Conservation (phyloP, 805 yeast species). For the Scheffersomyces coipomensis region DNA sequence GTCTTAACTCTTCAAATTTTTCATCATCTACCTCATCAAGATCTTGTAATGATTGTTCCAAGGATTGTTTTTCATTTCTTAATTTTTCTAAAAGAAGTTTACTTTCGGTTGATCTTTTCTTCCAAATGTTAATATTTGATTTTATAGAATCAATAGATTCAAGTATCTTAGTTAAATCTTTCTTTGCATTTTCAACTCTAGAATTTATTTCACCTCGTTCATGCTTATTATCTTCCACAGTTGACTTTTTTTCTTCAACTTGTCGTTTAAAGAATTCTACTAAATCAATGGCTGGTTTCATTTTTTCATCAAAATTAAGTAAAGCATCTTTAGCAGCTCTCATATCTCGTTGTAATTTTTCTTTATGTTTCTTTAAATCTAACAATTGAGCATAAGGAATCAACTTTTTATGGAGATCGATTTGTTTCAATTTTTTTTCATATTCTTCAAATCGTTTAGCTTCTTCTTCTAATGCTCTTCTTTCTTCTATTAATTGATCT, state of each 20-base stretch:
- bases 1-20: conserved; percentile 17
- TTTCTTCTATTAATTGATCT: conserved; percentile 31
- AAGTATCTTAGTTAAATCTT: background rate
- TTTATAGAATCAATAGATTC: background rate
- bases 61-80: background rate
- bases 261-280: background rate
- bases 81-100: background rate
- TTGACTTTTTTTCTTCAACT: background rate
- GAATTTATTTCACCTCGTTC: background rate
- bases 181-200: background rate
- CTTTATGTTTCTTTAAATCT: conserved; percentile 33
- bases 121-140: background rate
- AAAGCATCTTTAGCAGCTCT: conserved; percentile 33
- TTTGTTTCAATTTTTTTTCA: conserved; percentile 41
- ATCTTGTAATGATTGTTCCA: conserved; percentile 3
- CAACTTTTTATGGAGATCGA: conserved; percentile 33
- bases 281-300: conserved; percentile 20
- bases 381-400: conserved; percentile 41
- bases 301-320: conserved; percentile 19
- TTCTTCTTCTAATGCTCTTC: conserved; percentile 39
- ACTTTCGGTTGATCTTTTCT: background rate
- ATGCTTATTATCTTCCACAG: background rate
- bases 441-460: conserved; percentile 48
- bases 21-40: conserved; percentile 29
- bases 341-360: conserved; percentile 30